These are phyloP conservation scores for Chlamydomonas applanata DNA, from an alignment of 139 green algal genomes.

Conservation along the genomic window DNA sequence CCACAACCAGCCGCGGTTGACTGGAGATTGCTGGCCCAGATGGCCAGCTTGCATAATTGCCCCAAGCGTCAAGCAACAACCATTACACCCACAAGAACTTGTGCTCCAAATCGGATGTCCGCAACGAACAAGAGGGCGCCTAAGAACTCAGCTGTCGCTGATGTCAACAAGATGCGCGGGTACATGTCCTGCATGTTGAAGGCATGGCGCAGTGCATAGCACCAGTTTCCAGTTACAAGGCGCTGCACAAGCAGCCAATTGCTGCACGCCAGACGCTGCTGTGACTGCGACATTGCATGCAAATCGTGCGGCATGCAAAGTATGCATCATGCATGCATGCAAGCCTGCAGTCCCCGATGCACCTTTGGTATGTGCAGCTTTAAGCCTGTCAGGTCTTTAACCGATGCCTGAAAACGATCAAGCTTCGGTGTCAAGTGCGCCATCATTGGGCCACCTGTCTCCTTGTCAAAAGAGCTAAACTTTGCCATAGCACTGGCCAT, in stretches of 20 bases:
- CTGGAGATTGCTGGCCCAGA: too few species aligned
- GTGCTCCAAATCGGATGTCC: slow-evolving; percentile 31
- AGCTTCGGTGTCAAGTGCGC: slow-evolving; percentile 25
- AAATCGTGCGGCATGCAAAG: too few species aligned
- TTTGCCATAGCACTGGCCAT: slow-evolving; percentile 1
- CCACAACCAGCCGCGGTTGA: too few species aligned
- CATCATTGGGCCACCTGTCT: slow-evolving; percentile 5
- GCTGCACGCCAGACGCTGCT: too few species aligned
- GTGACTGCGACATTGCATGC: too few species aligned
- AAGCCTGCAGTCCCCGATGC: too few species aligned
- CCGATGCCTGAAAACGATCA: neutral
- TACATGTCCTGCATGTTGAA: slow-evolving; percentile 23
- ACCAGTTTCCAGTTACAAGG: too few species aligned
- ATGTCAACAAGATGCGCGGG: slow-evolving; percentile 5
- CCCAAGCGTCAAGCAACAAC: too few species aligned
- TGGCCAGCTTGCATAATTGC: too few species aligned
- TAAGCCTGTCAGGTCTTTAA: slow-evolving; percentile 7
- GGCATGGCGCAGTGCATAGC: neutral
- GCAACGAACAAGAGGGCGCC: slow-evolving; percentile 35
- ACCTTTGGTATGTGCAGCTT: neutral
- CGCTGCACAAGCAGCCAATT: too few species aligned
- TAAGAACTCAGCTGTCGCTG: slow-evolving; percentile 26
- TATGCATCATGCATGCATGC: too few species aligned
- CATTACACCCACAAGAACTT: slow-evolving; percentile 7
- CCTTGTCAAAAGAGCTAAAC: slow-evolving; percentile 12